These are phyloP conservation scores for Artomyces pyxidatus DNA, from an alignment of 768 basidiomycete species.

Conservation along the genomic window DNA sequence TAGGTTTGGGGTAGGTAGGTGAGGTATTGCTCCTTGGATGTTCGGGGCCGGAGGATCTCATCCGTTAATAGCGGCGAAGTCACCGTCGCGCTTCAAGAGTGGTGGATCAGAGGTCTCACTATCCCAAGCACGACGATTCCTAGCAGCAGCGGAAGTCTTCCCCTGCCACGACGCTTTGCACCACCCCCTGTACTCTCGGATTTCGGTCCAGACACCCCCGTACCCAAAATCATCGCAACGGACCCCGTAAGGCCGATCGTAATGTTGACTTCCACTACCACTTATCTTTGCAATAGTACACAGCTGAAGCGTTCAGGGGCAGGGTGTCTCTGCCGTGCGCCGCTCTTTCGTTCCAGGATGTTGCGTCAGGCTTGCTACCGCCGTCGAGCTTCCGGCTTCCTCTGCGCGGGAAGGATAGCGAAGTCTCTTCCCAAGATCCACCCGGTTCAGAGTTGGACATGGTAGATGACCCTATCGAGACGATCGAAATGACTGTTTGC, in stretches of 20 bases:
- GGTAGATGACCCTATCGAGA: not conserved
- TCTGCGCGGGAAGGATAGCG: not conserved
- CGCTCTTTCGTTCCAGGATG: conserved; percentile 51
- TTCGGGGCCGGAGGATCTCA: too few species aligned
- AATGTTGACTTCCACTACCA: too few species aligned
- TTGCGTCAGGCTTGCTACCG: conserved; percentile 51
- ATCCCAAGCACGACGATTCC: conserved; percentile 9
- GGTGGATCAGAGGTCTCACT: conserved; percentile 39
- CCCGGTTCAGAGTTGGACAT: not conserved
- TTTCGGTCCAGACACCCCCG: conserved; percentile 27
- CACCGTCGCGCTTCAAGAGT: conserved; percentile 50
- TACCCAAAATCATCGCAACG: conserved; percentile 32
- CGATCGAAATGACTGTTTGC: conserved; percentile 57
- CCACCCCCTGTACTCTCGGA: conserved; percentile 23
- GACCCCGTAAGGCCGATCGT: conserved; percentile 39
- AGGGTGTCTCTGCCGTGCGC: conserved; percentile 49
- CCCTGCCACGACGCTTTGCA: conserved; percentile 4
- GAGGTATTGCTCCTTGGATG: too few species aligned
- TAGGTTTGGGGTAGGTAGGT: too few species aligned
- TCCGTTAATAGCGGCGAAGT: conserved; percentile 53
- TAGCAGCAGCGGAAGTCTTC: conserved; percentile 15
- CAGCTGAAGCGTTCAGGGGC: conserved; percentile 46
- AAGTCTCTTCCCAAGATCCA: not conserved
- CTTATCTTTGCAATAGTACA: conserved; percentile 36
- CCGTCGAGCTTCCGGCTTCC: not conserved